These are phyloP conservation scores for Termitomyces titanicus DNA, from an alignment of 768 basidiomycete species.

Conservation along the genomic window DNA sequence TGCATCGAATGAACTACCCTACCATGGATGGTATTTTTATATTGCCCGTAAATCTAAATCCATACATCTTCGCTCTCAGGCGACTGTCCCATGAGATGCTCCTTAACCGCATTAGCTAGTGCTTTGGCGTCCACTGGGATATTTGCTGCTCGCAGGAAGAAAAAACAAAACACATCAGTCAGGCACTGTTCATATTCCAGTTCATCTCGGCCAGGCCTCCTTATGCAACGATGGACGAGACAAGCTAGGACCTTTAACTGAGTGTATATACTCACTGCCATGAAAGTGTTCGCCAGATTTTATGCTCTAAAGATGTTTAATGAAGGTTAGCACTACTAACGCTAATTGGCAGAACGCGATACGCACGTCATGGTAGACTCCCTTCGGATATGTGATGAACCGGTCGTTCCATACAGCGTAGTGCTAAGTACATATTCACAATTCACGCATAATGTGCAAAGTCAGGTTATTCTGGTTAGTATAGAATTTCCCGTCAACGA, in stretches of 20 bases:
- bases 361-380: slow-evolving; percentile 26
- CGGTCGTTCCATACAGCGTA: slow-evolving; percentile 69
- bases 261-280: slow-evolving; percentile 16
- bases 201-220: not conserved
- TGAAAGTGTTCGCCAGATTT: slow-evolving; percentile 16
- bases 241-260: not conserved
- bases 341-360: slow-evolving; percentile 1
- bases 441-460: not conserved
- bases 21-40: slow-evolving; percentile 6
- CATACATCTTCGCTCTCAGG: not conserved
- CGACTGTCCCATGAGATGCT: slow-evolving; percentile 32
- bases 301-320: slow-evolving; percentile 14
- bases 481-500: not conserved
- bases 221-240: not conserved
- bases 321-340: not conserved
- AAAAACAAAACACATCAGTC: not conserved
- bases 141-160: slow-evolving; percentile 10
- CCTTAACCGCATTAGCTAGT: slow-evolving; percentile 56
- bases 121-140: slow-evolving; percentile 64
- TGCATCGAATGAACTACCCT: not conserved
- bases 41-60: not conserved
- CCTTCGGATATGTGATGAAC: slow-evolving; percentile 33
- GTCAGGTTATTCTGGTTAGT: not conserved
- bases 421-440: slow-evolving; percentile 30
- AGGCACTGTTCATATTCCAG: not conserved